Evolutionary conservation across 1,284 basidiomycete genomes (phyloP).

Genomic region (Chiua sp.): DNA sequence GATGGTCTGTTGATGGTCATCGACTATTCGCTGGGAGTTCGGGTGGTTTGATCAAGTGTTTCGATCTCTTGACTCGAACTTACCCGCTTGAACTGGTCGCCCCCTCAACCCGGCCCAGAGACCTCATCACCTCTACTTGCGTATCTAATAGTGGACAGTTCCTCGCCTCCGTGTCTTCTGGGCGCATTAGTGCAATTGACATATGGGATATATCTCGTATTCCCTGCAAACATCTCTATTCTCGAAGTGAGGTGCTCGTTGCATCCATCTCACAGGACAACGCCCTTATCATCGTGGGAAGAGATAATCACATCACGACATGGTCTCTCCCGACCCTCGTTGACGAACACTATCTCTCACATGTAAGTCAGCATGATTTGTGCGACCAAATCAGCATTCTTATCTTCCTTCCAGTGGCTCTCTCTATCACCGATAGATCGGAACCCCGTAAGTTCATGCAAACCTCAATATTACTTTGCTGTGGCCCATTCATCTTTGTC

Average conservation of each 20-base stretch:
- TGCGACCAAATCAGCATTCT: not conserved
- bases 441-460: conserved; percentile 8
- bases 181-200: not conserved
- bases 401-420: not conserved
- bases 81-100: not conserved
- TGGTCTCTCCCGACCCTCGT: not conserved
- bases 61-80: not conserved
- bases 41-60: conserved; percentile 12
- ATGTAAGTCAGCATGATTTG: not conserved
- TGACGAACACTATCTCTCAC: not conserved
- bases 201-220: conserved; percentile 13
- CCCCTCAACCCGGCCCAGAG: not conserved
- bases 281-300: conserved; percentile 1
- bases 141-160: conserved; percentile 6
- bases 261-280: conserved; percentile 7
- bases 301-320: not conserved
- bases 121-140: conserved; percentile 9
- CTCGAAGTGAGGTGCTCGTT: not conserved
- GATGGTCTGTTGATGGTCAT: conserved; percentile 15
- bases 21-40: conserved; percentile 14
- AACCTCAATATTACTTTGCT: not conserved
- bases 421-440: not conserved
- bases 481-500: not conserved
- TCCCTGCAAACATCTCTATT: not conserved
- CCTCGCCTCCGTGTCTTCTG: conserved; percentile 14